Evolutionary conservation across 352 stramenopile species (phyloP), one percentile per base, ranked within the genome.

Genomic region (Sclerospora graminicola): DNA sequence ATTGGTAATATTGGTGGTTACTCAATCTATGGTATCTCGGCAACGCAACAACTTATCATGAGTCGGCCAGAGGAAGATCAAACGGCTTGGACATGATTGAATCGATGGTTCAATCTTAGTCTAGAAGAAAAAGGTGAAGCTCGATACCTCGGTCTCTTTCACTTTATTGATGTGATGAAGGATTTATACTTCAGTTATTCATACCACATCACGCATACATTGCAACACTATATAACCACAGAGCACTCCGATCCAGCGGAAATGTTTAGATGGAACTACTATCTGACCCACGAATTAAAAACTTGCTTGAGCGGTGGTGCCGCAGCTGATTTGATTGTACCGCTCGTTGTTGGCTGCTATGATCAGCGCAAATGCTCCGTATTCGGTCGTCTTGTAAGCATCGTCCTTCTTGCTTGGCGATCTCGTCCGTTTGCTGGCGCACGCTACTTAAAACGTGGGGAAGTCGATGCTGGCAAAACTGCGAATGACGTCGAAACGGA

Each of bases 401-500:
- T 99, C 26, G 95, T 95, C 15, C 60, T 99, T 8, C 61, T 99
- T 2, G 96, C 96, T 11, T 78, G 97, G 35, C 75, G 97, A 16
- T 98, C 91, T 11, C 81, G 96, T 0, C 92, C 99, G 48, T 99
- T 99, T 84, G 97, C 97, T 2, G 97, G 97, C 18, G 99, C 97
- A 4, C 79, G 97, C 18, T 99, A 99, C 60, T 68, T 99, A 28
- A 99, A 98, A 59, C 87, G 95, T 44, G 95, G 80, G 30, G 77
- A 99, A 4, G 96, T 84, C 48, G 95, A 99, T 57, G 89, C 90
- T 13, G 97, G 96, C 6, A n/a, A n/a, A n/a, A n/a, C n/a, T n/a
- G n/a, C n/a, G n/a, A n/a, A n/a, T n/a, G n/a, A n/a, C n/a, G n/a
- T 99, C 6, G 97, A 99, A 58, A 95, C 98, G 8, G 97, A 99